phyloP scores from a whole-genome alignment of 345 rosid species.

The Aquilaria sinensis region DNA sequence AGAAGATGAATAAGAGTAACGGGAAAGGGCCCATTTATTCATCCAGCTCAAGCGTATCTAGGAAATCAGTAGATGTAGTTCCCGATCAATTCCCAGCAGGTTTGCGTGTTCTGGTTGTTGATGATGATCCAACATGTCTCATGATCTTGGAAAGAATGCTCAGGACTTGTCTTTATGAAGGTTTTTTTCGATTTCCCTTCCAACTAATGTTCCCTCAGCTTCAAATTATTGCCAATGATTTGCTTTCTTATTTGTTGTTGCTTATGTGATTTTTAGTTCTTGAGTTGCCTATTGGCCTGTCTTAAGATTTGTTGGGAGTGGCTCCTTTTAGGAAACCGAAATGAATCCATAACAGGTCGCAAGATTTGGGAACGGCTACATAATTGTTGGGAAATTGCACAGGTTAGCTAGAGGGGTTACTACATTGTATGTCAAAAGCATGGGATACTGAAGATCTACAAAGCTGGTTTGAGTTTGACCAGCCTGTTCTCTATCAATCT shows the following conservation, averaged over 20 bases:
- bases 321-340: too few species aligned
- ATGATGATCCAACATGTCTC: conserved; percentile 93
- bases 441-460: too few species aligned
- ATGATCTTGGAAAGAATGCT: conserved; percentile 93
- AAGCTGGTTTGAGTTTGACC: too few species aligned
- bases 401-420: too few species aligned
- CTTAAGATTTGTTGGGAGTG: too few species aligned
- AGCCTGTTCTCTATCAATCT: too few species aligned
- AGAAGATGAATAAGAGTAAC: conserved; percentile 61
- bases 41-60: conserved; percentile 42
- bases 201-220: neutral
- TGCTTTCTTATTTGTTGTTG: conserved; percentile 10
- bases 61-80: conserved; percentile 39
- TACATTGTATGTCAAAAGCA: too few species aligned
- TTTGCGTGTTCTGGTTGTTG: conserved; percentile 83
- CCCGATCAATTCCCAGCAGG: conserved; percentile 78
- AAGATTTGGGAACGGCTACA: neutral
- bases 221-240: neutral
- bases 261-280: neutral
- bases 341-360: too few species aligned
- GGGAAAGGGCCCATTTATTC: conserved; percentile 64
- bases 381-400: too few species aligned
- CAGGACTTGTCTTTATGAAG: conserved; percentile 65
- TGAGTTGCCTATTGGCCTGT: too few species aligned
- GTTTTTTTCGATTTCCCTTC: conserved; percentile 25